These are phyloP conservation scores for Limtongia smithiae DNA, from an alignment of 805 yeast genomes.

Conservation along the genomic window DNA sequence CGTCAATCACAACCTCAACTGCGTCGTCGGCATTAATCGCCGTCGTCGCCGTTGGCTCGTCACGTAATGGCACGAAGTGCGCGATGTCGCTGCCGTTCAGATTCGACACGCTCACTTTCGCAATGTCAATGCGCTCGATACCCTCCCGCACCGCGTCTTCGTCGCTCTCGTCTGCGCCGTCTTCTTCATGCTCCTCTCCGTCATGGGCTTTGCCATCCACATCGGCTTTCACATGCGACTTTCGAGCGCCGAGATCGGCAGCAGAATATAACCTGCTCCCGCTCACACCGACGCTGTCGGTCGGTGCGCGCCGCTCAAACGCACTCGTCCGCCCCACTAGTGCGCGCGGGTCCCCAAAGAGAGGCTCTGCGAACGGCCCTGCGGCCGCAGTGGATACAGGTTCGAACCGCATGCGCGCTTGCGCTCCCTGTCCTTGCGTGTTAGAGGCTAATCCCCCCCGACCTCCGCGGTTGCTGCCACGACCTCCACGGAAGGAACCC, in stretches of 20 bases:
- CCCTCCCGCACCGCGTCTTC: slow-evolving; percentile 23
- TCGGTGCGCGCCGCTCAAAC: slow-evolving; percentile 9
- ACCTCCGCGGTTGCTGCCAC: slow-evolving; percentile 1
- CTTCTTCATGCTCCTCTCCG: neutral
- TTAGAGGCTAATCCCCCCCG: too few relatives aligned
- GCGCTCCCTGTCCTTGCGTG: slow-evolving; percentile 10
- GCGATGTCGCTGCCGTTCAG: slow-evolving; percentile 6
- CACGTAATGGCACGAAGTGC: slow-evolving; percentile 25
- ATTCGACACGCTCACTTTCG: slow-evolving; percentile 9
- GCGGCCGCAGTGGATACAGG: slow-evolving; percentile 19
- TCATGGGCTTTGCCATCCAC: neutral
- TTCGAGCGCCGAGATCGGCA: slow-evolving; percentile 3
- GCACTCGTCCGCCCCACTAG: slow-evolving; percentile 3
- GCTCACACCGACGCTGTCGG: neutral
- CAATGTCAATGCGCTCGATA: slow-evolving; percentile 21
- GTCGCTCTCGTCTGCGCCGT: slow-evolving; percentile 11
- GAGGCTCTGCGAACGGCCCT: slow-evolving; percentile 27
- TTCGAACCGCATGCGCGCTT: slow-evolving; percentile 1
- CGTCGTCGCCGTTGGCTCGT: neutral
- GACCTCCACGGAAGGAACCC: slow-evolving; percentile 15
- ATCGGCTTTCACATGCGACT: neutral
- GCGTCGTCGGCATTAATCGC: neutral
- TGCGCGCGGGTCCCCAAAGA: slow-evolving; percentile 16
- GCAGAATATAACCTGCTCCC: neutral
- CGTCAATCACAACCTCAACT: slow-evolving; percentile 14